phyloP scores from a whole-genome alignment of 768 basidiomycete genomes.

The Mycena vitilis region DNA sequence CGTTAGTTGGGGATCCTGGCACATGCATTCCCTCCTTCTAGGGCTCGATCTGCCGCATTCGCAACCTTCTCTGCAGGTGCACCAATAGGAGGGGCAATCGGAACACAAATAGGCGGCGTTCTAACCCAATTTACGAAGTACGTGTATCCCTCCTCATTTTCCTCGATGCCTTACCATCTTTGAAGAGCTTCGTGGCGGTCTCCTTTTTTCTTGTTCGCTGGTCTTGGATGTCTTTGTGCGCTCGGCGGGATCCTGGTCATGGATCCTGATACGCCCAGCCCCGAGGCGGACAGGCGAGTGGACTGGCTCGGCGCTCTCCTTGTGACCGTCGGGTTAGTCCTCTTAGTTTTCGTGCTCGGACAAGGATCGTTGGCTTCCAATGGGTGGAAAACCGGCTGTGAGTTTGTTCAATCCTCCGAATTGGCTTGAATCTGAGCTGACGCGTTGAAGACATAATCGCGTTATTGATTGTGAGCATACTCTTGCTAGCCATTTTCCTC shows the following conservation, averaged over 20 bases:
- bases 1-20: constrained; percentile 75
- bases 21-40: constrained; percentile 64
- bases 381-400: constrained; percentile 64
- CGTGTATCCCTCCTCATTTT: constrained; percentile 8
- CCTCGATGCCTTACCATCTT: not conserved
- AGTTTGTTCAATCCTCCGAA: constrained; percentile 5
- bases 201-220: constrained; percentile 58
- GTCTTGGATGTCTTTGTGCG: constrained; percentile 54
- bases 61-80: constrained; percentile 80
- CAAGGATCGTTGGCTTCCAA: constrained; percentile 67
- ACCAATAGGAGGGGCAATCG: constrained; percentile 72
- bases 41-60: constrained; percentile 70
- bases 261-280: constrained; percentile 56
- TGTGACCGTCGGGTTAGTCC: constrained; percentile 68
- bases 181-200: constrained; percentile 62
- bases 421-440: not conserved
- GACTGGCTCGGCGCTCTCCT: constrained; percentile 83
- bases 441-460: constrained; percentile 68
- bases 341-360: constrained; percentile 77
- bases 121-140: constrained; percentile 56
- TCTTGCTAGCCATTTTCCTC: constrained; percentile 66
- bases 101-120: constrained; percentile 67
- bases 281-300: constrained; percentile 54
- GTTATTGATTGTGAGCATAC: constrained; percentile 67
- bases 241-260: constrained; percentile 59